Base-by-base conservation (phyloP, 1,139 yeast genomes). In the Candida smagusa region DNA sequence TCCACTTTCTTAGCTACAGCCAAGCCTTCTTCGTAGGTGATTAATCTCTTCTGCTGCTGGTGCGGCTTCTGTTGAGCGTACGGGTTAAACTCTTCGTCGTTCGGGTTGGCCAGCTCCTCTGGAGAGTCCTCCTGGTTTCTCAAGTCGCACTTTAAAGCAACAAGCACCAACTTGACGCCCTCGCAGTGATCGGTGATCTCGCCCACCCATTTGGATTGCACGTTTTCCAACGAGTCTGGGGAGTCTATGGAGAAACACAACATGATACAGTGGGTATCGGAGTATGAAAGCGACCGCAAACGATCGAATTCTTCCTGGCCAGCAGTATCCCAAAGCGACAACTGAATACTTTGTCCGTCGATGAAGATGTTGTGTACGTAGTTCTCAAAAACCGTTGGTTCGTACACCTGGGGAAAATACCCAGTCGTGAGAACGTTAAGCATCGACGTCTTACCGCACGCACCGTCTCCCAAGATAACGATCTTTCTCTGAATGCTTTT, bases 291-390 rank as follows among this genome's bases (percentile, higher is more conserved):
- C 2, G 96, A 85, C 57, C 97, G 77, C 56, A 90, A 72, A 45
- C 97, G 74, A 60, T 92, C 98, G 56, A 90, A 92, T 65, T 92
- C 98, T 65, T 92, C 98, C 68, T 92, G 98, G 6, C 98, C 98
- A 3, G 98, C 98, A 5, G 98, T 92, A 59, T 92, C 98, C 98
- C 98, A 92, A 40, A 92, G 71, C 22, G 97, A 88, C 45, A 92
- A 68, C 56, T 90, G 95, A 52, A 92, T 86, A 36, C 94, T 89
- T 60, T 88, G 90, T 34, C 94, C 94, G 60, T 92, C 98, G 42
- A 92, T 89, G 65, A 87, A 92, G 47, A 92, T 90, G 59, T 92
- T 98, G 64, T 92, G 98, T 42, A 90, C 96, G 59, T 92, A 92
- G 67, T 92, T 92, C 61, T 92, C 98, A 63, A 92, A 92, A 26